phyloP scores from a whole-genome alignment of 2,329 filamentous ascomycete genomes.

The Elsinoe australis region DNA sequence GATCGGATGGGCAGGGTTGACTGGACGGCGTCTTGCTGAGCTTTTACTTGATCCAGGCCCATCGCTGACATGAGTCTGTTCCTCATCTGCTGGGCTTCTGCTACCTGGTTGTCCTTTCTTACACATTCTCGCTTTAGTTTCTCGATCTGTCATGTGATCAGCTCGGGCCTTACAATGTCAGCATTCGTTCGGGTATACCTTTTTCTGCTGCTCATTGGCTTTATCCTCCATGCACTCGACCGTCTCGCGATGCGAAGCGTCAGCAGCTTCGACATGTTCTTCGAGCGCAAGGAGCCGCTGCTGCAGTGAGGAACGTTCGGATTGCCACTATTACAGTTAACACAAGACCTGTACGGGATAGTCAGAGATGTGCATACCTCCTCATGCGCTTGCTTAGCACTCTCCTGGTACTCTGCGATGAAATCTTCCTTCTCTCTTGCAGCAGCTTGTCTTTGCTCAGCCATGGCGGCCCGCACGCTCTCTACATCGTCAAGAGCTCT shows the following conservation, averaged over 20 bases:
- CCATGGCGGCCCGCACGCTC: slow-evolving; percentile 17
- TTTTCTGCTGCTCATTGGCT: neutral
- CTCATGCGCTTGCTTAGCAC: neutral
- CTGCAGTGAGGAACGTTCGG: neutral
- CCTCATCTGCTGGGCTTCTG: slow-evolving; percentile 34
- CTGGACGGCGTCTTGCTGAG: slow-evolving; percentile 8
- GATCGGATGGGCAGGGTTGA: slow-evolving; percentile 19
- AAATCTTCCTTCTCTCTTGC: slow-evolving; percentile 9
- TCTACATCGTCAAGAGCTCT: slow-evolving; percentile 5
- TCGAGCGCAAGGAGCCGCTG: neutral
- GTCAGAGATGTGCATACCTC: neutral
- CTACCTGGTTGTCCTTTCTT: slow-evolving; percentile 32
- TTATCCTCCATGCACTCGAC: neutral
- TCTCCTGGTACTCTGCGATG: slow-evolving; percentile 1
- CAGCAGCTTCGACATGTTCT: neutral
- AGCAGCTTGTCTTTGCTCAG: neutral
- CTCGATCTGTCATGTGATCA: slow-evolving; percentile 22
- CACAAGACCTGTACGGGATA: too few species aligned
- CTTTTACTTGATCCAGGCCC: slow-evolving; percentile 24
- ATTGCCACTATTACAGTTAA: neutral
- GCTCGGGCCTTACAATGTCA: too few species aligned
- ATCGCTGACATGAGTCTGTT: slow-evolving; percentile 33
- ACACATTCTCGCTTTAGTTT: slow-evolving; percentile 28
- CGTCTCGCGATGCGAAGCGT: neutral
- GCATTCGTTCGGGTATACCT: neutral